Evolutionary conservation across 106 monocot genomes (phyloP), one percentile per base, ranked within the genome.

Genomic region (Dendrobium huoshanense): DNA sequence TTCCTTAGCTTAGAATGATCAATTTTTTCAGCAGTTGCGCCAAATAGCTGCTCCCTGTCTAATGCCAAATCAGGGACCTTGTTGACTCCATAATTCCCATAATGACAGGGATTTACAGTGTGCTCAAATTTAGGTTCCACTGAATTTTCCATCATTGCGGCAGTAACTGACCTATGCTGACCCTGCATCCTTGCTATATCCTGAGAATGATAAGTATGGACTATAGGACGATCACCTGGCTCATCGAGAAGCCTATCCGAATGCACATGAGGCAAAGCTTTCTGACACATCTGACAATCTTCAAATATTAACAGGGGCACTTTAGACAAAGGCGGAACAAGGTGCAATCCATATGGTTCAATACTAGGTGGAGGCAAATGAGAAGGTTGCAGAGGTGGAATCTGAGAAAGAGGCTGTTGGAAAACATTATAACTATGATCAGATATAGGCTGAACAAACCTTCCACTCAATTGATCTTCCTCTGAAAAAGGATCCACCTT

Each of bases 251-350:
- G 5, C 4, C 86, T 68, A 77, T 94, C 91, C 13, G 91, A 89
- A 82, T 91, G 89, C 0, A 83, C 85, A 79, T 88, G 94, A 8
- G 86, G 91, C 25, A 88, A 78, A 13, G 73, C 68, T 56, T 80
- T 87, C 77, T 83, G 84, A 77, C 91, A 89, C 77, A 91, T 51
- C n/a, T 78, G 77, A 65, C 87, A 92, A 68, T 92, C 84, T 0
- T 87, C 84, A 16, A 82, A 85, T 70, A 80, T 82, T 81, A 80
- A 22, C 43, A 27, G 25, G 22, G 70, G 83, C 4, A 73, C 84
- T 16, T 86, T 77, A 4, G 70, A n/a, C 11, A 25, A 9, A 7
- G 19, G 77, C 8, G 49, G 49, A n/a, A 55, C 41, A 54, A 67
- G 78, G 17, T 20, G 68, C 75, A 83, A 54, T 44, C 78, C 77